Percentiles rank a stretch among this genome's conserved stretches.
These are phyloP conservation scores for Aureobasidium zeae DNA, from an alignment of 2,329 filamentous ascomycete species.

Conservation along the genomic window DNA sequence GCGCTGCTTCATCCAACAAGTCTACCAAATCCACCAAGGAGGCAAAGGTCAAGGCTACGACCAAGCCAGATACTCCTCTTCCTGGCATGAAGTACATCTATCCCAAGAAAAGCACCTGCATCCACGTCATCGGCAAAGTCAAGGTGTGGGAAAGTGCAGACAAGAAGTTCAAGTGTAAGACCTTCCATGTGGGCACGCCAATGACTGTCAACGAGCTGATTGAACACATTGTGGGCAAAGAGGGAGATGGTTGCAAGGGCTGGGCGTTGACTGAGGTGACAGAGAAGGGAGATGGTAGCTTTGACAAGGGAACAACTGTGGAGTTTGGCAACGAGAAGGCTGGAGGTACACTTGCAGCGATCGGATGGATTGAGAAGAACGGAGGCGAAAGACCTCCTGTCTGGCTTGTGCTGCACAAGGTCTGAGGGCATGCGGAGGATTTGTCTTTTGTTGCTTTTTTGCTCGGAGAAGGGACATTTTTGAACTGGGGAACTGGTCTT, in stretches of 20 bases:
- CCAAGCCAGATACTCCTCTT: conserved; percentile 11
- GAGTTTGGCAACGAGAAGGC: conserved; percentile 24
- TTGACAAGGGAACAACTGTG: conserved; percentile 26
- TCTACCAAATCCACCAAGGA: conserved; percentile 2
- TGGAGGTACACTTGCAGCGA: conserved; percentile 21
- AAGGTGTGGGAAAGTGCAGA: conserved; percentile 23
- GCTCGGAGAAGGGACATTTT: too few relatives aligned
- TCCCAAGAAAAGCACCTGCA: conserved; percentile 22
- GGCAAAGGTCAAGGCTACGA: not conserved
- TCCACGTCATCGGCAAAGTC: conserved; percentile 25
- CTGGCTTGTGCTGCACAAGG: conserved; percentile 28
- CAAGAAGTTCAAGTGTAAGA: conserved; percentile 23
- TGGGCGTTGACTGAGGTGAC: conserved; percentile 28
- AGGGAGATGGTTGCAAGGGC: conserved; percentile 19
- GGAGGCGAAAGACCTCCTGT: conserved; percentile 27
- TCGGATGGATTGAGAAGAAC: conserved; percentile 28
- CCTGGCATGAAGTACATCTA: conserved; percentile 25
- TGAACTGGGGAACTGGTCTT: too few relatives aligned
- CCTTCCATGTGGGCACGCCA: conserved; percentile 25
- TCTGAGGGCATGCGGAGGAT: too few relatives aligned
- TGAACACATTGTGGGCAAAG: conserved; percentile 23
- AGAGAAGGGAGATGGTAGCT: conserved; percentile 26
- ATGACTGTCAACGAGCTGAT: conserved; percentile 24
- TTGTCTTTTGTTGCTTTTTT: too few relatives aligned
- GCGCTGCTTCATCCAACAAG: conserved; percentile 3